These are phyloP conservation scores for Murraya paniculata DNA, from an alignment of 345 rosid genomes.

Conservation along the genomic window DNA sequence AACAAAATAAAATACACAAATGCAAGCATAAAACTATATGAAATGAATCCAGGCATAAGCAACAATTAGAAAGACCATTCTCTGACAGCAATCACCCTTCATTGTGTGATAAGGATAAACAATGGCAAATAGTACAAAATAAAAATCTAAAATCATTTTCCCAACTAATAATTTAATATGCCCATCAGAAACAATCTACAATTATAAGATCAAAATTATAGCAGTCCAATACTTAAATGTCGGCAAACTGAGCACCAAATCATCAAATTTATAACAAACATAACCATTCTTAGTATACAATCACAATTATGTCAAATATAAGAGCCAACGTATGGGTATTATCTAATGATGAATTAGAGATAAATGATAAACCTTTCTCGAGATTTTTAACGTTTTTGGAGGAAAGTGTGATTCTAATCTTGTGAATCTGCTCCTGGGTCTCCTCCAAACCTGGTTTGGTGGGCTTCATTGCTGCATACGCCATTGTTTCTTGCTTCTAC, in stretches of 20 bases:
- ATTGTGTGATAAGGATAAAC: no score
- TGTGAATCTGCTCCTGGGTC: constrained; percentile 58
- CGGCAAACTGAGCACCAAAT: background rate
- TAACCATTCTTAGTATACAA: background rate
- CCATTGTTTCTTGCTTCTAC: constrained; percentile 25
- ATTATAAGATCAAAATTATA: background rate
- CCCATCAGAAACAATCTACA: background rate
- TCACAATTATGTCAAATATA: background rate
- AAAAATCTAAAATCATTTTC: background rate
- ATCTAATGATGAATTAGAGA: background rate
- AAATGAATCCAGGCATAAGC: background rate
- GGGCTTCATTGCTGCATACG: constrained; percentile 43
- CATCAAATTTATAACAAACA: background rate
- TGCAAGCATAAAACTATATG: background rate
- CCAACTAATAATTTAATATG: background rate
- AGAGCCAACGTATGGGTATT: background rate
- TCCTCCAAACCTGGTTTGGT: constrained; percentile 65
- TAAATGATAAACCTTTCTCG: constrained; percentile 49
- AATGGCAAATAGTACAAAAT: no score
- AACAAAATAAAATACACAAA: background rate
- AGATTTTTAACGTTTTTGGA: constrained; percentile 74
- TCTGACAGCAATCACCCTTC: background rate
- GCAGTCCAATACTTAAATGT: background rate
- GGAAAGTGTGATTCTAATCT: constrained; percentile 75
- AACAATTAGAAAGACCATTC: background rate